Base-by-base conservation (phyloP, 1,284 basidiomycete genomes). In the Trichosporon coremiiforme region DNA sequence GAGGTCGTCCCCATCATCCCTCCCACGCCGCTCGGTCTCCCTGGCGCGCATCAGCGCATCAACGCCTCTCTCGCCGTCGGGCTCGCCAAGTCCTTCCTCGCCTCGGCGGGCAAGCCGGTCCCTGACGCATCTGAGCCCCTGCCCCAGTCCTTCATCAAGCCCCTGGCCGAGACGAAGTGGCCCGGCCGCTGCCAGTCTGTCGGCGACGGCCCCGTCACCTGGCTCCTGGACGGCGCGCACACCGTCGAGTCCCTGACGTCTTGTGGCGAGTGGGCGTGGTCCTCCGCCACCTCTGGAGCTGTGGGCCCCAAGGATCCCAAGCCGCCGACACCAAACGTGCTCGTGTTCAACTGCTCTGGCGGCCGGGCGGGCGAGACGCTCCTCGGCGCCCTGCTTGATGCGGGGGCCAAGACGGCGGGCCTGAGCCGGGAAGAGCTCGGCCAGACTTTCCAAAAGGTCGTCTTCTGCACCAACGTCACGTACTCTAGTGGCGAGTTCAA, bases 401-500 rank as follows among this genome's bases (percentile, higher is more conserved):
- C 81, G 4, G 82, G 80, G 6, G 75, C 79, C 0, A 67, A 60
- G 60, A 70, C 71, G 0, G 60, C 69, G 9, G 73, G 73, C 10
- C 79, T 84, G 1, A 86, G 84, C 50, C 84, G 85, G 35, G 82
- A 83, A 78, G 87, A 70, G 75, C 80, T 50, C 79, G 82, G 63
- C 66, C 79, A 33, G 85, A 87, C 65, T 77, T 98, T 99, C 78
- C 88, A 93, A 78, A 87, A 89, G 64, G 92, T 94, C 71, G 88
- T 98, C 68, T 99, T 99, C 83, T 98, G 95, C 83, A 91, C 95
- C 31, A 99, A 99, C 81, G 91, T 95, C 57, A 99, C 97, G 0
- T 99, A 95, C 78, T 87, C 89, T 0, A 89, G 92, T 75, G 96
- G 97, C 0, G 86, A 87, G 47, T 98, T 90, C 82, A 97, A 96